Evolutionary conservation across 225 moss, liverwort and hornwort genomes (phyloP), one percentile per base, ranked within the genome.

Genomic region (Polytrichum commune): DNA sequence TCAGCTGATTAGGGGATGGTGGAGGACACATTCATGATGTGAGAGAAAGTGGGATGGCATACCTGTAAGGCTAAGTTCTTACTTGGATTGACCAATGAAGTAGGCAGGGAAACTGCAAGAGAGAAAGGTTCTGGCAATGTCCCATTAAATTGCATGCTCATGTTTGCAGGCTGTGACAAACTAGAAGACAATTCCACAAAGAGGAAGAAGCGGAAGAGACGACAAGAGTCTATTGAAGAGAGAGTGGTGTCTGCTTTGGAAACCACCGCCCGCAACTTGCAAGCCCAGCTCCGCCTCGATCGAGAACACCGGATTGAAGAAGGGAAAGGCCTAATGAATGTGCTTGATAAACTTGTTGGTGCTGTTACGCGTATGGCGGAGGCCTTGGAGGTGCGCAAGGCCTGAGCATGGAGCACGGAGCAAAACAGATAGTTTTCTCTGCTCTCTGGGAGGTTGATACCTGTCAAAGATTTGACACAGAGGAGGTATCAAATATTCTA

Each of bases 301-400:
- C 84, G 84, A 19, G 87, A 88, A 76, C 82, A 75, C 8, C 87
- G 87, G 68, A 82, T 82, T n/a, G 87, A 88, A 55, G 84, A 88
- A 82, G 87, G 84, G 29, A 81, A 79, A 29, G 75, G 77, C 73
- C 74, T 88, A 53, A 82, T 88, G 84, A 76, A 25, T 10, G 62
- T 82, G 69, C 79, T 88, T 2, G 81, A 84, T 58, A 88, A 84
- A 64, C 67, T 88, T 5, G 81, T 88, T 56, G 75, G 69, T 4
- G 79, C 77, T 64, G 84, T 88, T 35, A 81, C 62, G 27, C 84
- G 84, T 29, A 88, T 88, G 28, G 87, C 87, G 27, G 87, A 88
- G 65, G 84, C 87, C 55, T 70, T 88, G 79, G 84, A 88, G 64
- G n/a, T 79, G 28, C 84, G 79, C 62, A 81, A 81, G 75, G 79